These are phyloP conservation scores for Puya raimondii DNA, from an alignment of 176 grass and related monocot genomes.

Conservation along the genomic window DNA sequence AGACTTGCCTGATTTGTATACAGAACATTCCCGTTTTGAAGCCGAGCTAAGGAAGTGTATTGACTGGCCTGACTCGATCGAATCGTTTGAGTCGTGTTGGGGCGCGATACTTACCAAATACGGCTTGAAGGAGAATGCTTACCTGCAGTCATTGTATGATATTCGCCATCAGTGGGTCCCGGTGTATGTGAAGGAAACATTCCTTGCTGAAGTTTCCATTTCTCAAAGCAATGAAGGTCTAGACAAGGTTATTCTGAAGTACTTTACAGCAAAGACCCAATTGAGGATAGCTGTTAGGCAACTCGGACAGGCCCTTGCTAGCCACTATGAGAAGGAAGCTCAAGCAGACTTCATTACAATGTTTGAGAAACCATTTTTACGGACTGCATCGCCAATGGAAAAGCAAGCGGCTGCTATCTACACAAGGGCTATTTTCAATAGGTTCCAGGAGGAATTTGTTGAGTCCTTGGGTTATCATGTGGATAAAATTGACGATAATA, in stretches of 20 bases:
- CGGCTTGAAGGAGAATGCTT: constrained; percentile 51
- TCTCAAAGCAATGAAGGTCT: constrained; percentile 42
- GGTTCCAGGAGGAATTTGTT: constrained; percentile 79
- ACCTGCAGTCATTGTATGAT: constrained; percentile 58
- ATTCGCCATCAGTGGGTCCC: constrained; percentile 73
- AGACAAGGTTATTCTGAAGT: constrained; percentile 53
- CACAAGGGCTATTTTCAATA: constrained; percentile 67
- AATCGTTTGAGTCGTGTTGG: constrained; percentile 75
- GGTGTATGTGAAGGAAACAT: constrained; percentile 51
- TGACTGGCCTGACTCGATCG: constrained; percentile 42
- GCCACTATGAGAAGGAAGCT: constrained; percentile 45
- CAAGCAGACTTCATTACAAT: constrained; percentile 68
- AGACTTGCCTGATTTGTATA: constrained; percentile 41
- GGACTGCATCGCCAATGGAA: constrained; percentile 77
- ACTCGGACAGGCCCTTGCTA: constrained; percentile 47
- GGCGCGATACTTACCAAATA: constrained; percentile 39
- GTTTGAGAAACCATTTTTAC: constrained; percentile 48
- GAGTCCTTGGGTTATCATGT: constrained; percentile 76
- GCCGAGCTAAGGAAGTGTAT: constrained; percentile 64
- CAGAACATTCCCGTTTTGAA: constrained; percentile 40
- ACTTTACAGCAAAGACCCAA: constrained; percentile 57
- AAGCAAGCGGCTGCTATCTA: constrained; percentile 60
- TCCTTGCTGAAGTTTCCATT: constrained; percentile 45
- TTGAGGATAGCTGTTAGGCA: constrained; percentile 48
- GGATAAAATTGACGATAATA: constrained; percentile 76